Base-by-base conservation (phyloP, 2,329 filamentous ascomycete genomes). In the Penicillium sp. region DNA sequence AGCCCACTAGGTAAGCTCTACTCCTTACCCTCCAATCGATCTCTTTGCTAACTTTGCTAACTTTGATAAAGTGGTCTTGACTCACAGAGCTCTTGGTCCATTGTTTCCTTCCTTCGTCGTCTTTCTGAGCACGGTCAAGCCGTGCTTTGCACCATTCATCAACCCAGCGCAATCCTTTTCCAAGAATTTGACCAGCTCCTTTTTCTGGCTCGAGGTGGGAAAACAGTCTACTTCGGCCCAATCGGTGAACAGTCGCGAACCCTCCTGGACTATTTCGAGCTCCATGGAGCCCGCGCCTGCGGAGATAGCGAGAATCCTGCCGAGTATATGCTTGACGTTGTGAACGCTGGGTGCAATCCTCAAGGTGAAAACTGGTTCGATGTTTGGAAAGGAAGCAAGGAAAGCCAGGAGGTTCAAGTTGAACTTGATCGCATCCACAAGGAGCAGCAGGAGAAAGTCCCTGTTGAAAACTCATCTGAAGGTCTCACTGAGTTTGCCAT, bases 111-210 rank as follows among this genome's bases (percentile, higher is more conserved):
- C 13, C 81, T 96, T 43, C 87, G 93, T 75, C 95, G 93, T 77
- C 81, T 96, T 26, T 90, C 90, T 65, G 89, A 93, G 73, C 87
- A 85, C 59, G 91, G 91, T 14, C 90, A 93, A 72, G 91, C 92
- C 45, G 88, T 96, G 70, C 85, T 96, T 19, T 93, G 90, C 76
- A 96, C 92, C 0, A 96, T 96, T 59, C 92, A 96, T 73, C 92
- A 96, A 74, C 92, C 92, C 11, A 93, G 89, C 11, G 91, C 91
- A 35, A 90, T 93, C 80, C 81, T 96, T 51, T 96, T 96, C 78
- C 89, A 96, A 72, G 87, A 90, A 58, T 96, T 87, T 47, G 84
- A 87, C 60, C 77, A 79, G 0, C 71, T 87, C 0, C 73, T 87
- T 0, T 84, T 88, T 65, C 75, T 88, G 1, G 83, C 83, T 3